Base-by-base conservation (phyloP, 805 yeast genomes). In the Wickerhamomyces chaumierensis region DNA sequence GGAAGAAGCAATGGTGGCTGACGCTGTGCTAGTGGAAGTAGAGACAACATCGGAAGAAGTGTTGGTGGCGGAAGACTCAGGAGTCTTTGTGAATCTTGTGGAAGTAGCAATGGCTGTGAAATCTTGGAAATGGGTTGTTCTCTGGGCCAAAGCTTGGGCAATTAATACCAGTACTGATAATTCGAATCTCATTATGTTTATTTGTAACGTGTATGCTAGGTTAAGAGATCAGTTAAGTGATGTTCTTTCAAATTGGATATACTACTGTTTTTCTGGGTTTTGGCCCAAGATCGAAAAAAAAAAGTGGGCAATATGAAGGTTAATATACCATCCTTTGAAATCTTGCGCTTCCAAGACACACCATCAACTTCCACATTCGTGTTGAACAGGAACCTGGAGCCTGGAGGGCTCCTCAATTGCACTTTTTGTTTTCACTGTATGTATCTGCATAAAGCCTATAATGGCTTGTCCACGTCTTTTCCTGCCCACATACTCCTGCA, bases 81-180 rank as follows among this genome's bases (percentile, higher is more conserved):
- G 36, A 25, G 36, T 15, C 36, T 46, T 45, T 18, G 46, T 39
- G 38, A 38, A 49, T 2, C 36, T 39, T 3, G 43, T 21, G 11
- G 2, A 29, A 3, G 47, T 39, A 9, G 52, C 51, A 15, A 48
- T 42, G 28, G 44, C 51, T 4, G 53, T 45, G 42, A 45, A 48
- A 25, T 44, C 44, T 15, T 39, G 42, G n/a, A 46, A 41, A 14
- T 25, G 29, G 3, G 52, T 46, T 9, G 54, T 48, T 14, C 44
- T 35, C 21, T 44, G 46, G 4, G 56, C 48, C n/a, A 40, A 15
- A 6, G 47, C 46, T 7, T 32, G 35, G 11, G 50, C 42, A 14
- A 42, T 39, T n/a, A 46, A 31, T 15, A 38, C 27, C 32, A 42
- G 33, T 23, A 46, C 28, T 5, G 44, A 35, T 9, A 42, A 25